Conservation (phyloP, 192 early-diverging fungal genomes). For the Gonapodya sp. region DNA sequence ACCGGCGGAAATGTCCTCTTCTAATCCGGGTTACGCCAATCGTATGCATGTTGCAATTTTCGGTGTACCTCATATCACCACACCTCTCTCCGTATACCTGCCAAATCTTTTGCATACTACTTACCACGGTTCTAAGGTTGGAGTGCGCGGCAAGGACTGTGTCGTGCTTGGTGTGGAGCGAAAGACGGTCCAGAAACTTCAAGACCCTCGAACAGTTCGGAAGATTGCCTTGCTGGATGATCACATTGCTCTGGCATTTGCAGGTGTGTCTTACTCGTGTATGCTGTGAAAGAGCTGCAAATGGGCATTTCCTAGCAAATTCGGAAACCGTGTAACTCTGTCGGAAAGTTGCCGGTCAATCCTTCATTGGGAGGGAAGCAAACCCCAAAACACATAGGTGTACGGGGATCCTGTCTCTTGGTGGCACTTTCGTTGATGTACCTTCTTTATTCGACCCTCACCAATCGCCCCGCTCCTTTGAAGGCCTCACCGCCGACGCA, state of each 20-base stretch:
- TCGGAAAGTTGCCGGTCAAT: no score
- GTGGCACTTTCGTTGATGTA: no score
- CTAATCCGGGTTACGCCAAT: not conserved
- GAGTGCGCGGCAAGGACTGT: slow-evolving; percentile 80
- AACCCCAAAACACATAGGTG: no score
- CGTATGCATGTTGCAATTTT: not conserved
- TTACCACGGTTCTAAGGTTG: slow-evolving; percentile 60
- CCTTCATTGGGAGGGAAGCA: no score
- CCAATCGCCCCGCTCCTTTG: no score
- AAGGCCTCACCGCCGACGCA: slow-evolving; percentile 89
- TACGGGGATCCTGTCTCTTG: no score
- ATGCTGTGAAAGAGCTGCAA: not conserved
- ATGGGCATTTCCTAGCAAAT: not conserved
- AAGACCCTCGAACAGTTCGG: slow-evolving; percentile 91
- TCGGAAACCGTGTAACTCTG: not conserved
- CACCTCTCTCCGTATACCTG: not conserved
- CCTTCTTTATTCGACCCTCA: not conserved
- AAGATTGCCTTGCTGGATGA: slow-evolving; percentile 96
- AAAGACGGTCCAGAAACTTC: slow-evolving; percentile 89
- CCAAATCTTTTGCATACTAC: slow-evolving; percentile 11
- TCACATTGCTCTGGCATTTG: slow-evolving; percentile 93
- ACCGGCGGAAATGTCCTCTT: slow-evolving; percentile 1
- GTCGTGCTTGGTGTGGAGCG: slow-evolving; percentile 96
- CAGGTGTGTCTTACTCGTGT: slow-evolving; percentile 41
- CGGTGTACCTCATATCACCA: not conserved